Base-by-base conservation (phyloP, 768 basidiomycete genomes). In the Symmetrospora coprosmae region DNA sequence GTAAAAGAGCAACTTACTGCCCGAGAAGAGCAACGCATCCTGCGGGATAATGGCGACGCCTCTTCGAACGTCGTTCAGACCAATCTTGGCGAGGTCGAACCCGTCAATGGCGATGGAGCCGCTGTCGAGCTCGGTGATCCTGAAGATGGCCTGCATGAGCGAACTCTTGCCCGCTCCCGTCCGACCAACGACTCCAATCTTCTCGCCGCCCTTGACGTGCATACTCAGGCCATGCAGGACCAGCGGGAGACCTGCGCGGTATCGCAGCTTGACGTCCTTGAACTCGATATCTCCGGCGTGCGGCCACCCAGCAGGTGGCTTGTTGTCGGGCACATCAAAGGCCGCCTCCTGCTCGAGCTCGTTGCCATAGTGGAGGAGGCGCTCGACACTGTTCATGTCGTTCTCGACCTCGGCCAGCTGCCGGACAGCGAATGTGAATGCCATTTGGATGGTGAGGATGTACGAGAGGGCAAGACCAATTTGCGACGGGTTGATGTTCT, bases 141-240 rank as follows among this genome's bases (percentile, higher is more conserved):
- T 43, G 45, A 67, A 64, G 19, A 62, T 34, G 41, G 50, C 50
- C 9, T 38, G 40, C 50, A 64, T 62, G 28, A 64, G 14, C 17
- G 46, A 38, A 16, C 33, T 34, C 28, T 60, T 64, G 43, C 62
- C 62, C 30, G 81, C 0, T 1, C 81, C 83, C 1, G 68, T 78
- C 71, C 81, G 67, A 49, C 88, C 87, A 46, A 92, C 85, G 51
- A 92, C 85, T 28, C 90, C 90, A 64, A 97, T 82, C 74, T 92
- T 91, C 74, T 96, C 90, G 4, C 85, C 85, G 0, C 80, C 80
- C 0, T 73, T 71, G 27, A 94, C 76, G 28, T 74, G 74, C 78
- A 96, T 79, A 13, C 78, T 80, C 46, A 96, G 71, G 2, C 84
- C 84, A 72, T 84, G 86, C n/a, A 96, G 75, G 6, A 94, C 89